These are phyloP conservation scores for Paramyrothecium roridum DNA, from an alignment of 2,329 filamentous ascomycete genomes.

Conservation along the genomic window DNA sequence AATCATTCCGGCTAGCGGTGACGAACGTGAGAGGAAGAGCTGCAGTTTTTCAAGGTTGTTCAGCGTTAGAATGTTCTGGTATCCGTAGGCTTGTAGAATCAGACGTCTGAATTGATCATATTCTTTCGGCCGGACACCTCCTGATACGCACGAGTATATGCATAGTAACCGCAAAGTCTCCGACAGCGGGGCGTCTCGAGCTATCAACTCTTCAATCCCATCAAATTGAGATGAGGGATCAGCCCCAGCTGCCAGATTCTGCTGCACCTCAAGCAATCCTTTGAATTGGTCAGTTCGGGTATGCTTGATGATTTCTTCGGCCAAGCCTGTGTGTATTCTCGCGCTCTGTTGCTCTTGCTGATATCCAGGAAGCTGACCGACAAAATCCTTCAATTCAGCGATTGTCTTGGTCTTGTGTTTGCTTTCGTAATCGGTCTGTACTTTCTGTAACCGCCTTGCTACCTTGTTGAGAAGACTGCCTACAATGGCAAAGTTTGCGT, in stretches of 20 bases:
- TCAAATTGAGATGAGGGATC: conserved; percentile 89
- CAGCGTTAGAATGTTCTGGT: conserved; percentile 90
- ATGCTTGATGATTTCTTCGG: conserved; percentile 92
- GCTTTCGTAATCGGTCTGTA: conserved; percentile 86
- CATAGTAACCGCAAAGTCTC: conserved; percentile 83
- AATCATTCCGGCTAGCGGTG: conserved; percentile 76
- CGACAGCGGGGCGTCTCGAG: conserved; percentile 76
- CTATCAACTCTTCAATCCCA: conserved; percentile 90
- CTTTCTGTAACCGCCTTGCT: conserved; percentile 76
- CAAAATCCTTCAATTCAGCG: conserved; percentile 88
- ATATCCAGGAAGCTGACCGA: conserved; percentile 87
- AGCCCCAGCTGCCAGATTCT: conserved; percentile 87
- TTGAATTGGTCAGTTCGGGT: conserved; percentile 89
- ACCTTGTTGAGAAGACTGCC: conserved; percentile 86
- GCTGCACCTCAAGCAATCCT: conserved; percentile 86
- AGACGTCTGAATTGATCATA: conserved; percentile 86
- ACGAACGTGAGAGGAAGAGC: conserved; percentile 74
- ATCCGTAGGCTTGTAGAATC: conserved; percentile 88
- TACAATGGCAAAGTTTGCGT: conserved; percentile 94
- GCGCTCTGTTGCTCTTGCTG: conserved; percentile 91
- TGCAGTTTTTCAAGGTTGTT: conserved; percentile 86
- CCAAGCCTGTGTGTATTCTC: conserved; percentile 87
- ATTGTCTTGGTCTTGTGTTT: conserved; percentile 85
- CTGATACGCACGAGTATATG: conserved; percentile 85
- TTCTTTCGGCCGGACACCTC: conserved; percentile 84